A percentile compares a stretch with the other conserved stretches of the same genome.
Evolutionary conservation across 441 rosid genomes (phyloP).

Genomic region (Raphanus hybrid): DNA sequence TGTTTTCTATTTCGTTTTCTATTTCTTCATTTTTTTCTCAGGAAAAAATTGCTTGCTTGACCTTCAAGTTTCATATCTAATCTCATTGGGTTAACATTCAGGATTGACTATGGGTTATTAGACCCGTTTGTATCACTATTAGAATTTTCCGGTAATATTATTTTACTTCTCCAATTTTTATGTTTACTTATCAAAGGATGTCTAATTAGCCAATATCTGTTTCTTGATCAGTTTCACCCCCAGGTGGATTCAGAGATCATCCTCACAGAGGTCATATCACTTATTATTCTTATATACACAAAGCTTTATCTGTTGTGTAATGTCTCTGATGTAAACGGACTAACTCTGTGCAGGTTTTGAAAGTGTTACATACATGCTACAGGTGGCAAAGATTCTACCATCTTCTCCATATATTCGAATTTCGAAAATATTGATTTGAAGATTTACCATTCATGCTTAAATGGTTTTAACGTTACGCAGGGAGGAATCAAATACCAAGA

Average conservation of each 20-base stretch:
- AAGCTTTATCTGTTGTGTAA: not conserved
- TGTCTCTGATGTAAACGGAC: conserved; percentile 2
- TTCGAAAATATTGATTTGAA: not conserved
- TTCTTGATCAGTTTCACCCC: conserved; percentile 63
- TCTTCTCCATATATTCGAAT: not conserved
- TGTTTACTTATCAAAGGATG: not conserved
- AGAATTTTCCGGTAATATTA: conserved; percentile 45
- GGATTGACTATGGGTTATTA: conserved; percentile 73
- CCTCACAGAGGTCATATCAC: conserved; percentile 83
- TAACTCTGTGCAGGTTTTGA: conserved; percentile 70
- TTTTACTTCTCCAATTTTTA: no score
- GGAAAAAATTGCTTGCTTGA: conserved; percentile 9
- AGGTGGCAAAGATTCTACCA: conserved; percentile 47
- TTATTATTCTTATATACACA: not conserved
- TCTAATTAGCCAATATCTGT: not conserved
- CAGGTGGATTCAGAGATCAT: conserved; percentile 95
- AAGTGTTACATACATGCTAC: conserved; percentile 90
- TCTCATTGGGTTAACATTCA: conserved; percentile 40
- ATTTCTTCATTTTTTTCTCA: not conserved
- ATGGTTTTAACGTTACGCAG: conserved; percentile 42
- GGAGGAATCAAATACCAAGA: conserved; percentile 88
- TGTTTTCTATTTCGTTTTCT: no score
- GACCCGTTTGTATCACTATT: conserved; percentile 92
- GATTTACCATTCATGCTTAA: not conserved
- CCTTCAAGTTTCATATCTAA: conserved; percentile 11